Evolutionary conservation across 2,329 filamentous ascomycete species (phyloP), one percentile per base, ranked within the genome.

Genomic region (Aureobasidium sp.): DNA sequence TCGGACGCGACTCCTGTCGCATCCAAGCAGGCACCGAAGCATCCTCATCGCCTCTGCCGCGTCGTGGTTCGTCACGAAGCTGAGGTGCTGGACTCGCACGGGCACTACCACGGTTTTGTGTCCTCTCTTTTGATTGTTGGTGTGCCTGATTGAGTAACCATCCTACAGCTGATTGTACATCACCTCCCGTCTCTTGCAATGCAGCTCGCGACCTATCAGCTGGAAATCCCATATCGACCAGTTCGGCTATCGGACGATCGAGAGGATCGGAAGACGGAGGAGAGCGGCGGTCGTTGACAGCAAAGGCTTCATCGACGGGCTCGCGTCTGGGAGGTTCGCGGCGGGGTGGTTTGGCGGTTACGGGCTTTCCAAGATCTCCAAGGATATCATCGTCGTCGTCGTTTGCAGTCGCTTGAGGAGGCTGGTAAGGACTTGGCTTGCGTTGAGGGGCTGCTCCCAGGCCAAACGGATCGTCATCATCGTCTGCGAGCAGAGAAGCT

Each of bases 191-290:
- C 69, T 91, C 88, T 12, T 85, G 85, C 44, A 99, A 76, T 5
- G 91, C 94, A 65, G 87, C 81, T 60, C 83, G 82, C n/a, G 94
- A 88, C 69, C 91, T 91, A 63, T 96, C 90, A 0, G 86, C 82
- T 0, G 90, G 85, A 68, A 99, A 99, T 0, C 94, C 94, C 84
- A 97, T 97, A 67, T 97, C 93, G 3, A 97, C 85, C 29, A 99
- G 78, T 72, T 97, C 91, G 11, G 90, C 90, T 29, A 97, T 84
- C 11, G 91, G 90, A 67, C 83, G 85, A 70, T 96, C 91, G 62
- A 88, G 86, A 1, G 84, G 85, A 68, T 77, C 77, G 2, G 53
- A 47, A 2, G 53, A 24, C 0, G 53, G n/a, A 11, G 39, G 44
- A 17, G 35, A 33, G 69, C 33, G 60, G 37, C 52, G 49, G 5